Evolutionary conservation across 140 eudicot species (phyloP), one percentile per base, ranked within the genome.

Genomic region (Bidens hawaiensis): DNA sequence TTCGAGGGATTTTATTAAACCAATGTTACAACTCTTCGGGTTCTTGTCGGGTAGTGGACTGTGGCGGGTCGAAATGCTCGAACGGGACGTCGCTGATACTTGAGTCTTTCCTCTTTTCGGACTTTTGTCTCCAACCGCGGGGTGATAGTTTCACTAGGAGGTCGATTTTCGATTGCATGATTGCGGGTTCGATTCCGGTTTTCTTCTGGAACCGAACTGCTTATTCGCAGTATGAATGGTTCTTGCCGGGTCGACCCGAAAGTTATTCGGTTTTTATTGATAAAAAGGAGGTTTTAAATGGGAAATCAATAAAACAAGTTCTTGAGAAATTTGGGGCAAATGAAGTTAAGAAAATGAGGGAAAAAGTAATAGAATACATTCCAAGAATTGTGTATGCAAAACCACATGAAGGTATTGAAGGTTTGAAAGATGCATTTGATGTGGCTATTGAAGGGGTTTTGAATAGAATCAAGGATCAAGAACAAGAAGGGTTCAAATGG

Each of bases 181-280:
- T 93, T 11, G 99, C 96, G 24, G 96, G 99, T 61, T 87, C 99
- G 22, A 77, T 93, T 23, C 99, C 96, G 41, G 95, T 93, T 26
- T 84, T 88, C 22, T 93, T 88, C 79, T 93, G 99, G 99, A 79
- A 83, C 46, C 59, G 96, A 60, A 79, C 95, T n/a, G 99, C 99
- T 21, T 88, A 88, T 64, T 62, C 71, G 12, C 99, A 93, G 64
- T 93, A 93, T 25, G 89, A 80, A 47, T 88, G 99, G 99, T 93
- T 93, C 68, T 60, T 88, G 46, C 99, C 96, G 18, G 75, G 76
- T 34, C 81, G 68, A 24, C 84, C 93, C 53, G 78, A 50, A 50
- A 93, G 96, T 61, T 93, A 93, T 53, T 93, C 96, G 82, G 95
- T 93, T 31, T 93, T 80, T 11, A 85, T 93, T 12, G 85, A 93